Evolutionary conservation across 352 stramenopile genomes (phyloP).

Genomic region (Pythium brachiatum): DNA sequence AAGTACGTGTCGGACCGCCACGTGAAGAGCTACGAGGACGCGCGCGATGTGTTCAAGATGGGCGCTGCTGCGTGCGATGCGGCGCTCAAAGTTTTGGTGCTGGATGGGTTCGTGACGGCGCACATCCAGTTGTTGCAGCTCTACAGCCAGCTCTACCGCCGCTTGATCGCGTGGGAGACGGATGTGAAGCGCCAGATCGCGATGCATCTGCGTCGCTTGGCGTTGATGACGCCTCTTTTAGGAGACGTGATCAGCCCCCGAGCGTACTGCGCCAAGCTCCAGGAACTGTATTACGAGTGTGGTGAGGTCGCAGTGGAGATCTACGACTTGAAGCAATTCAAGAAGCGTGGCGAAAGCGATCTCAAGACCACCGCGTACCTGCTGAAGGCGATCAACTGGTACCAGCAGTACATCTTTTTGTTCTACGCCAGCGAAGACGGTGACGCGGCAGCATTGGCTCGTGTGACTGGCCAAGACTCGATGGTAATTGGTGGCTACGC

Average conservation of each 20-base stretch:
- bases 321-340: conserved; percentile 60
- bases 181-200: conserved; percentile 57
- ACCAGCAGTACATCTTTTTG: conserved; percentile 65
- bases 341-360: conserved; percentile 26
- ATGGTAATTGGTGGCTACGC: conserved; percentile 33
- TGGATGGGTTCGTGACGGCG: conserved; percentile 71
- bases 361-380: conserved; percentile 49
- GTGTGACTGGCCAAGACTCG: conserved; percentile 24
- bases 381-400: conserved; percentile 65
- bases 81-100: conserved; percentile 41
- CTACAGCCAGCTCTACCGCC: conserved; percentile 56
- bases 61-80: conserved; percentile 41
- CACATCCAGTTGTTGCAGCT: conserved; percentile 58
- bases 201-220: conserved; percentile 59
- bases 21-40: conserved; percentile 46
- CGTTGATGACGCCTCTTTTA: conserved; percentile 44
- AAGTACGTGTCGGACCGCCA: conserved; percentile 21
- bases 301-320: conserved; percentile 57
- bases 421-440: conserved; percentile 40
- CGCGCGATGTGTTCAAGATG: conserved; percentile 64
- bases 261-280: conserved; percentile 50
- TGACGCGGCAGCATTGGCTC: conserved; percentile 1
- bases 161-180: conserved; percentile 49
- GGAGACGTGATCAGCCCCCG: conserved; percentile 46
- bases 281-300: conserved; percentile 68